Base-by-base conservation (phyloP, 2,329 filamentous ascomycete genomes). In the Aspergillus sp. region DNA sequence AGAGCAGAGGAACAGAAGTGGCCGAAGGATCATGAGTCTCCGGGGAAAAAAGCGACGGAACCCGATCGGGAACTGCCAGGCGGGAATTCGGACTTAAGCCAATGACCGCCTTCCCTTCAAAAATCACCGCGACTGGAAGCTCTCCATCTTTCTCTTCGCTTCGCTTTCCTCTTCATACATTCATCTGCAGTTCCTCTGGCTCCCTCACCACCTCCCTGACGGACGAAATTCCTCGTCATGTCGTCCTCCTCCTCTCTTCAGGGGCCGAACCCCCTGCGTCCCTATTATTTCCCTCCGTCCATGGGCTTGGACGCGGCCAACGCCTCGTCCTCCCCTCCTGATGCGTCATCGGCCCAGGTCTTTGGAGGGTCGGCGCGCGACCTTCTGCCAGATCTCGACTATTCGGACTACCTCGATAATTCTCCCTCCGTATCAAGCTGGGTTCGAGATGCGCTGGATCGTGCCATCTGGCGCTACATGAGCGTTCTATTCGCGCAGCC, bases 401-500 rank as follows among this genome's bases (percentile, higher is more conserved):
- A 96, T 78, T 88, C 89, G 60, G 89, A 91, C 61, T 95, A 95
- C 70, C 78, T 96, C 19, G 90, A 95, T 53, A 78, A 83, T 19
- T 89, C 88, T 23, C 89, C 88, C 0, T 89, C 89, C 1, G 81
- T 86, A 23, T 80, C 91, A 10, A 87, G 89, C 61, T 88, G 88
- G 58, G 78, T 88, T 41, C 89, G 88, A 68, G 86, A 88, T 57
- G 76, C 96, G 55, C 68, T 96, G 45, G 91, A 97, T 68, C 87
- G 92, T 70, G 84, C 94, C 59, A 70, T 96, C 71, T 95, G 92
- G 86, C 93, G 94, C 69, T 99, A 99, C 75, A 88, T 87, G 13
- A 91, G 88, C 53, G 87, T 96, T 20, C 73, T 97, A 65, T 86
- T 96, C 69, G 88, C 91, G 49, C 94, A 99, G 74, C 94, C 94